A percentile compares a stretch with the other conserved stretches of the same genome.
Conservation (phyloP, 345 rosid genomes). For the Eucalyptus polybractea region DNA sequence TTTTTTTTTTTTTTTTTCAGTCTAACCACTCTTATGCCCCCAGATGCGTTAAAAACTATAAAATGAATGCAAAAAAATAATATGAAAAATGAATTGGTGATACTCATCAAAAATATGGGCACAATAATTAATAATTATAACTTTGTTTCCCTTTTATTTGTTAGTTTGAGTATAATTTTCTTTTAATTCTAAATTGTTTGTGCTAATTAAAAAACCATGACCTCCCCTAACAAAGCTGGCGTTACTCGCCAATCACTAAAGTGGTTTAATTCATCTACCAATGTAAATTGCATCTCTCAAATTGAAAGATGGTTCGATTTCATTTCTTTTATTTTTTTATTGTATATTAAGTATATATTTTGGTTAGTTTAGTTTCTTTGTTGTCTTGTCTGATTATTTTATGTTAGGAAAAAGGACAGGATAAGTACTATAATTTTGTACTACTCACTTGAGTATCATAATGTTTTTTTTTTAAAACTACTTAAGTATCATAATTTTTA, state of each 20-base stretch:
- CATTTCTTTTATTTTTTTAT: not conserved
- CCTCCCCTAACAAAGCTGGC: not conserved
- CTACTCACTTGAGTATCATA: no score
- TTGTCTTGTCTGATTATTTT: not conserved
- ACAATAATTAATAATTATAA: no score
- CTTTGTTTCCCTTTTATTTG: no score
- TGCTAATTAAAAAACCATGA: not conserved
- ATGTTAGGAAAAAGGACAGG: no score
- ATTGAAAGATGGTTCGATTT: not conserved
- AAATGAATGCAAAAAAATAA: not conserved
- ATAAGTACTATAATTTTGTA: no score
- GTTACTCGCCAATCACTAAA: not conserved
- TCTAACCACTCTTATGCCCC: not conserved
- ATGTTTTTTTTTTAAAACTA: no score
- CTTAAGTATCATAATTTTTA: no score
- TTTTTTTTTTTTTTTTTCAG: no score
- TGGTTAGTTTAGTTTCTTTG: not conserved
- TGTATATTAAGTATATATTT: not conserved
- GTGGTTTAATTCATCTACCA: not conserved
- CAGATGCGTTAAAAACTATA: not conserved
- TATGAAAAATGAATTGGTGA: not conserved
- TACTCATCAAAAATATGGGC: not conserved
- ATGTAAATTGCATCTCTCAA: not conserved
- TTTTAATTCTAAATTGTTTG: not conserved
- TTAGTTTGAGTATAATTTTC: not conserved